A percentile compares a stretch with the other conserved stretches of the same genome.
Conservation (phyloP, 345 rosid genomes). For the Acer campestre region DNA sequence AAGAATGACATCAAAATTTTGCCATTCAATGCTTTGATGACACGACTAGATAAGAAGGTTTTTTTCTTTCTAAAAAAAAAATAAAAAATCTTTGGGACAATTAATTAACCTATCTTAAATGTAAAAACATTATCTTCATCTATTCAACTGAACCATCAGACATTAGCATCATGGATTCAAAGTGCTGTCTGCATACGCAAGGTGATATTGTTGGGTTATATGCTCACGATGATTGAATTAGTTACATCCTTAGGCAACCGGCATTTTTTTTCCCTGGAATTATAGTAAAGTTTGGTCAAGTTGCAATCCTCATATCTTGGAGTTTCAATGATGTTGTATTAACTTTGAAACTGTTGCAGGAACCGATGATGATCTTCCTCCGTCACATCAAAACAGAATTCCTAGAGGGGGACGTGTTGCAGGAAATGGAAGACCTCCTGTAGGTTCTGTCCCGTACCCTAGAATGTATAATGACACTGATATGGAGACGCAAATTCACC, state of each 20-base stretch:
- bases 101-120: neutral
- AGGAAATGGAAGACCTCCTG: constrained; percentile 67
- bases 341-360: constrained; percentile 45
- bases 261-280: neutral
- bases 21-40: too few species aligned
- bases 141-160: neutral
- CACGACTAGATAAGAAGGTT: too few species aligned
- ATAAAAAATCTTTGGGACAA: too few species aligned
- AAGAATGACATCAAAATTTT: too few species aligned
- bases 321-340: neutral
- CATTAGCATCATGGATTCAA: neutral
- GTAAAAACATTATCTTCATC: neutral
- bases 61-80: too few species aligned
- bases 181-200: neutral
- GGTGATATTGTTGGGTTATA: neutral
- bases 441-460: constrained; percentile 55
- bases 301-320: neutral
- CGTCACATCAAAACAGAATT: constrained; percentile 65
- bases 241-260: neutral
- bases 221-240: neutral
- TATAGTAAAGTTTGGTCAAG: neutral
- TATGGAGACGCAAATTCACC: constrained; percentile 90
- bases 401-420: constrained; percentile 62
- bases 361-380: constrained; percentile 88
- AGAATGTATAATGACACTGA: constrained; percentile 74